phyloP scores from a whole-genome alignment of 2,329 filamentous ascomycete species.

The Ophidiomyces ophidiicola region DNA sequence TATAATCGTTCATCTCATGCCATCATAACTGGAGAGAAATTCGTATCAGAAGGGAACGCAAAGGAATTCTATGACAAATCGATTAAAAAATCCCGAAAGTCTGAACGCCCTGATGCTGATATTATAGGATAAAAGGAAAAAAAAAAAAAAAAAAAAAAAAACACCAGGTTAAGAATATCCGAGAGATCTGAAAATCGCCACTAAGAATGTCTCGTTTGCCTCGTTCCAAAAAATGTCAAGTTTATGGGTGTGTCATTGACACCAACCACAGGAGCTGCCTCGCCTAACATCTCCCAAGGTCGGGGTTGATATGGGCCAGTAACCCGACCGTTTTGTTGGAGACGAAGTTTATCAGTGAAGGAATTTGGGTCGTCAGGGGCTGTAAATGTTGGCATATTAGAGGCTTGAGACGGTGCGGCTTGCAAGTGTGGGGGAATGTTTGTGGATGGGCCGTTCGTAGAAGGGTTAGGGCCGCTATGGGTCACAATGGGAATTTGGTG shows the following conservation, averaged over 20 bases:
- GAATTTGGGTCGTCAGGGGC: constrained; percentile 20
- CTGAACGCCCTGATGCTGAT: no score
- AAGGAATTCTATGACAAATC: not conserved
- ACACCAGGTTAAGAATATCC: no score
- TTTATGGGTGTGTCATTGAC: constrained; percentile 36
- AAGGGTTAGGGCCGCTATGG: constrained; percentile 20
- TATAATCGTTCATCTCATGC: constrained; percentile 3
- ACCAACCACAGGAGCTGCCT: constrained; percentile 33
- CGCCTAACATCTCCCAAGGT: constrained; percentile 36
- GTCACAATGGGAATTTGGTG: constrained; percentile 14
- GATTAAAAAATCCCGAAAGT: no score
- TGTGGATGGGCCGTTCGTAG: constrained; percentile 12
- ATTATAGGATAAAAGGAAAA: no score
- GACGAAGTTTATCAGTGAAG: constrained; percentile 24
- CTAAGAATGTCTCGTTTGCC: constrained; percentile 16
- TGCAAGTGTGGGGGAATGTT: constrained; percentile 14
- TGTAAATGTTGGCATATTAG: constrained; percentile 14
- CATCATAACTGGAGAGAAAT: not conserved
- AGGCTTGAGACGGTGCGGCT: constrained; percentile 13
- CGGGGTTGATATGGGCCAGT: constrained; percentile 28
- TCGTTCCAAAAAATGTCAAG: constrained; percentile 32
- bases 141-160: not conserved
- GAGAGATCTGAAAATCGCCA: no score
- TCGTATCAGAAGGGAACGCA: not conserved
- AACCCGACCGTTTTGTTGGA: constrained; percentile 28